Base-by-base conservation (phyloP, 2,329 filamentous ascomycete genomes). In the Stachybotrys echinatus region DNA sequence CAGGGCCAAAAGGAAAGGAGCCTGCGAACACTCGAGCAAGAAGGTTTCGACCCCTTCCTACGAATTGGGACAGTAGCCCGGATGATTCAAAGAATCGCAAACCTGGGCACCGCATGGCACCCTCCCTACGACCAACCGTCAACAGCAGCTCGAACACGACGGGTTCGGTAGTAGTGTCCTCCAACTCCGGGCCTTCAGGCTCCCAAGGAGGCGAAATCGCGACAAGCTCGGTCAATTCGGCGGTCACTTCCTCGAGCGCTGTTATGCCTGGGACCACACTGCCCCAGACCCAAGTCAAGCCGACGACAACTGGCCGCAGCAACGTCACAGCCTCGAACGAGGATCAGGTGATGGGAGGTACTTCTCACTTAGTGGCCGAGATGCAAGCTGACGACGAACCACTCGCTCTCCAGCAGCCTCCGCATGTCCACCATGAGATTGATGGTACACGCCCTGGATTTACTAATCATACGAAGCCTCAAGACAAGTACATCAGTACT, bases 401-500 rank as follows among this genome's bases (percentile, higher is more conserved):
- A 34, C 27, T 34, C 5, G 14, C 14, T 34, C 27, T 14, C 14
- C 27, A 8, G 3, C 27, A 34, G 27, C 27, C 27, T 34, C 5
- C 3, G 27, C n/a, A n/a, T n/a, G n/a, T n/a, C n/a, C n/a, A n/a
- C n/a, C n/a, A n/a, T n/a, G 27, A 34, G 10, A 34, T 34, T 34
- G 27, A 34, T 3, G 14, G 27, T 34, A 34, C 27, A 34, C 10
- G 3, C 10, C 14, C 27, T 34, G 27, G 14, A 14, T 14, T 5
- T 34, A 34, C 27, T 14, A 34, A 18, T 8, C 8, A 40, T 40
- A 18, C 8, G n/a, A 40, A 59, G 14, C 69, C 68, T 1, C 75
- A 67, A 49, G 61, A 66, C 4, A 55, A 61, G 2, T 82, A 76
- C 53, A 61, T 52, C 4, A 42, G 52, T 1, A 61, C 63, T 1